Evolutionary conservation across 805 yeast genomes (phyloP).

Genomic region (Yarrowia bubula): DNA sequence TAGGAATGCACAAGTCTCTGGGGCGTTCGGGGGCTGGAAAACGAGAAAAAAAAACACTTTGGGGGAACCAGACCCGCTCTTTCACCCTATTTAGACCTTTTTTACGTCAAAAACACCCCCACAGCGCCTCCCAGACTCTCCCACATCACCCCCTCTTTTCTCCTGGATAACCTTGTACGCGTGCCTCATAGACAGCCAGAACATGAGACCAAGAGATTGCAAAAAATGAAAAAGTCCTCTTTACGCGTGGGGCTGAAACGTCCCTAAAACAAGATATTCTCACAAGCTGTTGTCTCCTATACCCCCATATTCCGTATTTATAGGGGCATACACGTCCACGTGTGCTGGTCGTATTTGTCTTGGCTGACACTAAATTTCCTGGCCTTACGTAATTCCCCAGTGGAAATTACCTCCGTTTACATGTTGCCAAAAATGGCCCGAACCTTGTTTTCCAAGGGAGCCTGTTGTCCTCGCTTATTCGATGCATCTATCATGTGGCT

Average conservation of each 20-base stretch:
- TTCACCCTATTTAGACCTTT: too few species aligned
- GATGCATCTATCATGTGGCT: background rate
- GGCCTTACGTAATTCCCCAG: too few species aligned
- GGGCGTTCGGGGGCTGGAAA: background rate
- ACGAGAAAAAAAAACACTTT: too few species aligned
- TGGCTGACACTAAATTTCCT: background rate
- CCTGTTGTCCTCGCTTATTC: background rate
- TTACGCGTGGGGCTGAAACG: background rate
- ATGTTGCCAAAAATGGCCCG: background rate
- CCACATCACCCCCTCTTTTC: background rate
- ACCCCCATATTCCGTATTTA: background rate
- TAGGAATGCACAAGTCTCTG: background rate
- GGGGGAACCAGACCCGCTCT: too few species aligned
- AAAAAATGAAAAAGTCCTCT: background rate
- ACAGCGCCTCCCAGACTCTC: background rate
- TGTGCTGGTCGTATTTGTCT: slow-evolving; percentile 9
- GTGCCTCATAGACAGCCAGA: background rate
- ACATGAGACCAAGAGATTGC: background rate
- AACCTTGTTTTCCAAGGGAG: too few species aligned
- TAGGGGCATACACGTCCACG: background rate
- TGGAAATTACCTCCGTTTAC: background rate
- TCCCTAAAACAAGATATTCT: too few species aligned
- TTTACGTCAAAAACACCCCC: background rate
- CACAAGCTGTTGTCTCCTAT: background rate
- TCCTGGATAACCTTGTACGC: slow-evolving; percentile 14